A percentile compares a stretch with the other conserved stretches of the same genome.
Evolutionary conservation across 306 rosid species (phyloP).

Genomic region (Gastrolobium bilobum): DNA sequence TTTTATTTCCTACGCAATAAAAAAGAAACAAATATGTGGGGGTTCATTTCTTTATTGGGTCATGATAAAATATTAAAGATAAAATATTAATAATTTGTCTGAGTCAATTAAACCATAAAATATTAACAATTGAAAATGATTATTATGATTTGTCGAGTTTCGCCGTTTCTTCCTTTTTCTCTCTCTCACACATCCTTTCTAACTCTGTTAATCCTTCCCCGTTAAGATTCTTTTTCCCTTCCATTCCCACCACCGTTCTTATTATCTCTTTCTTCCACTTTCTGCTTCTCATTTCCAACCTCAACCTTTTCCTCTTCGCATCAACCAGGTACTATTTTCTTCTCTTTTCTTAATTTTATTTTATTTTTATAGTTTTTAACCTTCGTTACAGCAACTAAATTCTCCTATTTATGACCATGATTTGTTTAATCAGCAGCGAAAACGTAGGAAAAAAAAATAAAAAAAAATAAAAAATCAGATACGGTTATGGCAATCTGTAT

Average conservation of each 20-base stretch:
- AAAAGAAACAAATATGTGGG: too few relatives aligned
- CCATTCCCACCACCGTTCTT: neutral
- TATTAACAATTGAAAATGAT: slow-evolving; percentile 42
- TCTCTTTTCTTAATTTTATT: neutral
- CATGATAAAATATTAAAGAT: too few relatives aligned
- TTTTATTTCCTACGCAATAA: too few relatives aligned
- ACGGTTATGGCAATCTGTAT: slow-evolving; percentile 41
- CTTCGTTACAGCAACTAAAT: neutral
- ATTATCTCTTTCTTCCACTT: slow-evolving; percentile 1
- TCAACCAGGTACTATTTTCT: slow-evolving; percentile 48
- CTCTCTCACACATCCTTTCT: slow-evolving; percentile 45
- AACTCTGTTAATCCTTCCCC: slow-evolving; percentile 49
- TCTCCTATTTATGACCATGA: slow-evolving; percentile 16
- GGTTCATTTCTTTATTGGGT: too few relatives aligned
- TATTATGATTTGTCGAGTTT: slow-evolving; percentile 61
- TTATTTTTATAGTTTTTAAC: too few relatives aligned
- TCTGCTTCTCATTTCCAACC: neutral
- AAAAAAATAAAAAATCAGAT: neutral
- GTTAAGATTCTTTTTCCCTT: slow-evolving; percentile 56
- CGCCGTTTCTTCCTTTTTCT: slow-evolving; percentile 59
- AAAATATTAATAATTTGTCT: too few relatives aligned
- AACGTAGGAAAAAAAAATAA: slow-evolving; percentile 18
- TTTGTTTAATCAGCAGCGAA: slow-evolving; percentile 42
- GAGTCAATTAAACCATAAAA: neutral
- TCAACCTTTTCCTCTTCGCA: neutral